phyloP scores from a whole-genome alignment of 176 grass and related monocot species.

The Aegilops speltoides region DNA sequence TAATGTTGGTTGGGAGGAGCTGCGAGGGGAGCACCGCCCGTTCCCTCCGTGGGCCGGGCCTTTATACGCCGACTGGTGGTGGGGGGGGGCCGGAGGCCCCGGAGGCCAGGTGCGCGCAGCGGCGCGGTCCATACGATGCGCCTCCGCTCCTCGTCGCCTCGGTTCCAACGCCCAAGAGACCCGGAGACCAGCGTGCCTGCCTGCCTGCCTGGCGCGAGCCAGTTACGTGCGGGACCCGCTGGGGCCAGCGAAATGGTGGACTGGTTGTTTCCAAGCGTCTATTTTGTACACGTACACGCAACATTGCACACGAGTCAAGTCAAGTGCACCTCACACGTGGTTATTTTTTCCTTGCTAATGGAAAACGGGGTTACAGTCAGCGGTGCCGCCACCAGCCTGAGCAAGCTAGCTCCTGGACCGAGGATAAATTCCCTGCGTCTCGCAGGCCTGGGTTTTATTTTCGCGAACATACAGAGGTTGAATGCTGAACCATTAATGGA shows the following conservation, averaged over 20 bases:
- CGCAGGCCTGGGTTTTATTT: too few relatives aligned
- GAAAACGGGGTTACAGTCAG: too few relatives aligned
- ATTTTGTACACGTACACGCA: neutral
- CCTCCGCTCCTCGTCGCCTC: slow-evolving; percentile 8
- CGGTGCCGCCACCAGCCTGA: too few relatives aligned
- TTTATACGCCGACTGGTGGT: slow-evolving; percentile 39
- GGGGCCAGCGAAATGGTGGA: neutral
- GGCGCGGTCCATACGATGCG: slow-evolving; percentile 39
- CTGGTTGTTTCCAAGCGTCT: too few relatives aligned
- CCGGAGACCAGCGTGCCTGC: neutral
- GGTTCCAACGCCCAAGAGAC: slow-evolving; percentile 40
- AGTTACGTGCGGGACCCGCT: neutral
- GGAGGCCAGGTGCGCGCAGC: neutral
- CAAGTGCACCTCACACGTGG: too few relatives aligned
- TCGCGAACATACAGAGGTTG: too few relatives aligned
- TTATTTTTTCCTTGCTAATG: too few relatives aligned
- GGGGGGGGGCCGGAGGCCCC: neutral
- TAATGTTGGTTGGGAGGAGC: neutral
- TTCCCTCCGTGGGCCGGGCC: slow-evolving; percentile 24
- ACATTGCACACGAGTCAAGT: neutral
- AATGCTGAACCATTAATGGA: too few relatives aligned
- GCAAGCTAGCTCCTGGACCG: too few relatives aligned
- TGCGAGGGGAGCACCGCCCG: neutral
- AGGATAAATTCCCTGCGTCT: too few relatives aligned
- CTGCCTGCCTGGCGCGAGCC: neutral